Evolutionary conservation across 2,329 filamentous ascomycete genomes (phyloP), one percentile per base, ranked within the genome.

Genomic region (Zymoseptoria passerinii): DNA sequence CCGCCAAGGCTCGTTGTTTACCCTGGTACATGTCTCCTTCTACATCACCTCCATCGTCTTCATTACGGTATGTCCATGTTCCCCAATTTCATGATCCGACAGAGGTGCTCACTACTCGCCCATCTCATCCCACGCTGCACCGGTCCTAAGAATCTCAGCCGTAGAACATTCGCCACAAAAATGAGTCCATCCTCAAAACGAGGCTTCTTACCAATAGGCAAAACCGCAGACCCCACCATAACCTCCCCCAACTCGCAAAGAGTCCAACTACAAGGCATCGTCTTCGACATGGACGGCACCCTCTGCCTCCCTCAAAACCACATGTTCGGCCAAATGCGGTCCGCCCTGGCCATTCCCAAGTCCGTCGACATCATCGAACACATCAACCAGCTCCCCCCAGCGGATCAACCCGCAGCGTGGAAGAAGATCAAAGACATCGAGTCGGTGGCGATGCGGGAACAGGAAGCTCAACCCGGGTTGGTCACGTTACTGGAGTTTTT

Each of bases 231-330:
- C 10, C 2, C 13, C 10, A 44, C 10, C 2, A 16, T 13, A 16
- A 44, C 2, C 10, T 2, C 35, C 13, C 35, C 35, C 10, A 13
- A 44, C 10, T 6, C 10, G 16, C 35, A 7, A 1, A 13, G 13
- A 2, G 35, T 44, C 35, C 67, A 66, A 28, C 67, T 86, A 58
- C 78, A 79, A 66, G 83, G 83, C 1, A 79, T 86, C 27, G 78
- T 97, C 13, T 97, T 97, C 74, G 92, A 99, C 75, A 89, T 99
- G 63, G 92, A 99, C 73, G 92, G 92, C 3, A 99, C 92, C 23
- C 75, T 97, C 60, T 96, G 92, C 95, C 78, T 92, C 58, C 92
- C 92, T 0, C 92, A 97, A 75, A 94, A 88, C 66, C 90, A 96
- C 81, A 99, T 97, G 92, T 97, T 97, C 75, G 73, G 76, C 19